These are phyloP conservation scores for Apiotrichum sp. DNA, from an alignment of 1,284 basidiomycete species.

Conservation along the genomic window DNA sequence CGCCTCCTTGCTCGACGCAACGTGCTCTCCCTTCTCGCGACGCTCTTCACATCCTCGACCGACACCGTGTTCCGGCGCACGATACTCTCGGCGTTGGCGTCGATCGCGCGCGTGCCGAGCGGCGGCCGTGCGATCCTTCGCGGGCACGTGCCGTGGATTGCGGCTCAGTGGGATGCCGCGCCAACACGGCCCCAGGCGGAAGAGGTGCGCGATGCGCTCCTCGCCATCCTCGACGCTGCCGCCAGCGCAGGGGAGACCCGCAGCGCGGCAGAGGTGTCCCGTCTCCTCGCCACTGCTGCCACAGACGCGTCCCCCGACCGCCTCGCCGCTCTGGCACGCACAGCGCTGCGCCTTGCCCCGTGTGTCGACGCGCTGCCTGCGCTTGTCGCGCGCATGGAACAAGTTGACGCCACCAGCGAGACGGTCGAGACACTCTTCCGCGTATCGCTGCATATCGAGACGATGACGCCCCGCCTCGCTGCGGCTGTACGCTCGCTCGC, in stretches of 20 bases:
- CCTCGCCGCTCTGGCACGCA: not conserved
- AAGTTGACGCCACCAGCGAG: not conserved
- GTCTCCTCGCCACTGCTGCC: not conserved
- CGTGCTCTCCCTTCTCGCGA: slow-evolving; percentile 79
- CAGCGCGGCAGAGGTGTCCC: not conserved
- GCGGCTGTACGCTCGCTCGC: not conserved
- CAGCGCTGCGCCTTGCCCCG: too few species aligned
- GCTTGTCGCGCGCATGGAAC: slow-evolving; percentile 1
- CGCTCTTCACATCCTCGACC: slow-evolving; percentile 61
- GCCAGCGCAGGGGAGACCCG: not conserved
- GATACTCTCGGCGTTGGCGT: slow-evolving; percentile 57
- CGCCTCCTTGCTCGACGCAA: slow-evolving; percentile 69
- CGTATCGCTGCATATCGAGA: too few species aligned
- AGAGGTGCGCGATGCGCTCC: slow-evolving; percentile 11
- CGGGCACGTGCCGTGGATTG: slow-evolving; percentile 68
- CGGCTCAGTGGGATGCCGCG: slow-evolving; percentile 55
- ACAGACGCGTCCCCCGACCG: not conserved
- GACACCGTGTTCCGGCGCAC: slow-evolving; percentile 54
- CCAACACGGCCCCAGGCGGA: slow-evolving; percentile 9
- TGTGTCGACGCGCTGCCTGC: slow-evolving; percentile 1
- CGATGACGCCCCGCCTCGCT: too few species aligned
- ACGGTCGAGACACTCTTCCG: too few species aligned
- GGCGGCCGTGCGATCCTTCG: slow-evolving; percentile 64
- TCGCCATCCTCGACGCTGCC: slow-evolving; percentile 12
- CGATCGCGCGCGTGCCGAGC: slow-evolving; percentile 60